phyloP scores from a whole-genome alignment of 2,329 filamentous ascomycete genomes.

The Sporothrix pallida region DNA sequence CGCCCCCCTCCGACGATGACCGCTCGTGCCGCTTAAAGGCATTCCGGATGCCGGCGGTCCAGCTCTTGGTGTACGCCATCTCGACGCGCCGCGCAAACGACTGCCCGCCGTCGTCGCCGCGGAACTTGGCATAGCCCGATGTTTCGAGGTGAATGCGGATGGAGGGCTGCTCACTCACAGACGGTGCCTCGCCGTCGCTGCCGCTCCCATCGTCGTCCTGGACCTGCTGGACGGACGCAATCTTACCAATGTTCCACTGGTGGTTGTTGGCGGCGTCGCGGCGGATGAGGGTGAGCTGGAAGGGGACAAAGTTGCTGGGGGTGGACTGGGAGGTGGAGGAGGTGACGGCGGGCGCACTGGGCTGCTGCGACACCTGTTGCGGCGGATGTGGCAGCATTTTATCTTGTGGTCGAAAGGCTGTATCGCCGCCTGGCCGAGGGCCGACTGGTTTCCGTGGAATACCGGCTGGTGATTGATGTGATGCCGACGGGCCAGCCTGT shows the following conservation, averaged over 20 bases:
- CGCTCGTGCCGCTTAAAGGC: conserved; percentile 47
- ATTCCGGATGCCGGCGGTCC: conserved; percentile 54
- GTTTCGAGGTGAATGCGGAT: conserved; percentile 61
- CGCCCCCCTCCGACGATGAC: conserved; percentile 2
- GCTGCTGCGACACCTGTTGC: not conserved
- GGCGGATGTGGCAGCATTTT: not conserved
- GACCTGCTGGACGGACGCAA: conserved; percentile 59
- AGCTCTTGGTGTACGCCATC: conserved; percentile 62
- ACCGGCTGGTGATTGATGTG: not conserved
- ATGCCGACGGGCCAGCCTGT: not conserved
- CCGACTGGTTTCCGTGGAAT: conserved; percentile 33
- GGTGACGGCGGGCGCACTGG: not conserved
- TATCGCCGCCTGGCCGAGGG: not conserved
- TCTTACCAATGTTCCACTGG: conserved; percentile 77
- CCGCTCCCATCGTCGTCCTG: conserved; percentile 36
- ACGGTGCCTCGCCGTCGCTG: not conserved
- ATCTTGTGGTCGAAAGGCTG: conserved; percentile 1
- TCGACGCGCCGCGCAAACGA: conserved; percentile 60
- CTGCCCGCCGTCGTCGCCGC: conserved; percentile 40
- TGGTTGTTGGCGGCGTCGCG: conserved; percentile 70
- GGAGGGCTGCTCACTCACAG: conserved; percentile 44
- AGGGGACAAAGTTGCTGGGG: conserved; percentile 48
- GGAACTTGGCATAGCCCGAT: conserved; percentile 64
- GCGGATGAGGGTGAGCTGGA: conserved; percentile 70
- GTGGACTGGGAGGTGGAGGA: conserved; percentile 41